These are phyloP conservation scores for Pythium aphanidermatum DNA, from an alignment of 352 stramenopile genomes.

Conservation along the genomic window DNA sequence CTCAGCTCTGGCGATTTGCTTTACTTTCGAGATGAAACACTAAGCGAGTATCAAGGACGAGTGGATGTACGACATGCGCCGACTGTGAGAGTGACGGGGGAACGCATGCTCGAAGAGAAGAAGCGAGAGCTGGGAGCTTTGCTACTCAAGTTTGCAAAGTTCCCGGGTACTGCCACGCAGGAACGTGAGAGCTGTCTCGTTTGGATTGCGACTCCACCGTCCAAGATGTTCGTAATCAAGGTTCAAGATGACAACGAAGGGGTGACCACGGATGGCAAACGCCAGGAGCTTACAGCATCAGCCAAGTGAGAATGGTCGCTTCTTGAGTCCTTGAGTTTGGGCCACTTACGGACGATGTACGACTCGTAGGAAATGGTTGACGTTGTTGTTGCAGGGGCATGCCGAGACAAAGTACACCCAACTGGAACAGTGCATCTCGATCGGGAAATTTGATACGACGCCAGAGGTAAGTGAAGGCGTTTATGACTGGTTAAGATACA, in stretches of 20 bases:
- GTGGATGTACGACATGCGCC: conserved; percentile 75
- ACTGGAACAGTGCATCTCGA: conserved; percentile 66
- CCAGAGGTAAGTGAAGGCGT: conserved; percentile 53
- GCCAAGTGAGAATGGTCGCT: conserved; percentile 47
- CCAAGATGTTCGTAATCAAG: conserved; percentile 82
- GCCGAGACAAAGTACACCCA: conserved; percentile 81
- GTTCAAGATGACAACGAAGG: conserved; percentile 62
- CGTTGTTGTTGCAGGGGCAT: conserved; percentile 63
- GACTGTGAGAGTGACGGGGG: conserved; percentile 70
- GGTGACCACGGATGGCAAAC: conserved; percentile 11
- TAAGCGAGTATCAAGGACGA: conserved; percentile 62
- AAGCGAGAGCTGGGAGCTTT: conserved; percentile 46
- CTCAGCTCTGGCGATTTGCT: conserved; percentile 64
- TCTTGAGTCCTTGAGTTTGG: not conserved
- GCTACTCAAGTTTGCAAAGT: conserved; percentile 69
- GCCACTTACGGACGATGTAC: too few species aligned
- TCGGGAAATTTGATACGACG: conserved; percentile 48
- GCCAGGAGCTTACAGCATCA: conserved; percentile 46
- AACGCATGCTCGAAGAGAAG: conserved; percentile 65
- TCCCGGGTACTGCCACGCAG: conserved; percentile 23
- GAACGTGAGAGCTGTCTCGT: conserved; percentile 66
- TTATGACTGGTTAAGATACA: not conserved
- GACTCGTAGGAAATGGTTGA: conserved; percentile 71
- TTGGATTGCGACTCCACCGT: conserved; percentile 78
- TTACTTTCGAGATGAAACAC: conserved; percentile 72